These are phyloP conservation scores for Leccinum uliginosum DNA, from an alignment of 768 basidiomycete genomes.

Conservation along the genomic window DNA sequence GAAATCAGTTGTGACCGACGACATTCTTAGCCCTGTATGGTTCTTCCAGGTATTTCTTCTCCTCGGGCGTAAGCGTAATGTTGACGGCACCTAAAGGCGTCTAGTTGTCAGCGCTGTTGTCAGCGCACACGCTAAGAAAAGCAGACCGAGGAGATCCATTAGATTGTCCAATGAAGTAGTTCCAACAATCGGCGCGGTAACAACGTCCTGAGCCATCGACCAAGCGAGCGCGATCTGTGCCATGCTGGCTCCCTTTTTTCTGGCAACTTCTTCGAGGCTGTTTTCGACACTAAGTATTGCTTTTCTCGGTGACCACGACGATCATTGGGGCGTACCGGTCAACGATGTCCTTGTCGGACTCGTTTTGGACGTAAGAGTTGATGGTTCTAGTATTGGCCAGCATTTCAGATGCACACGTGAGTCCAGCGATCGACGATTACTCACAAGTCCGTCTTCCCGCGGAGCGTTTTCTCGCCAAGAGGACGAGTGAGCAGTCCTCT, in stretches of 20 bases:
- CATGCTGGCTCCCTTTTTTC: not conserved
- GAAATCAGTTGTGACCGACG: constrained; percentile 39
- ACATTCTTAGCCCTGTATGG: constrained; percentile 25
- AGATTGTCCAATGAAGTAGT: constrained; percentile 9
- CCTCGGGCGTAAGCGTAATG: constrained; percentile 7
- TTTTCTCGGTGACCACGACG: not conserved
- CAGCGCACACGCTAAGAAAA: not conserved
- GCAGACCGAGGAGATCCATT: constrained; percentile 7
- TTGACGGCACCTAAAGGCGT: not conserved
- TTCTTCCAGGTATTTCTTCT: constrained; percentile 9
- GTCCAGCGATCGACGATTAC: not conserved
- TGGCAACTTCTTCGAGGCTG: constrained; percentile 9
- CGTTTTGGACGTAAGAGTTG: constrained; percentile 7
- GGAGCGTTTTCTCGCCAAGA: constrained; percentile 3
- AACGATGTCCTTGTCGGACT: constrained; percentile 9
- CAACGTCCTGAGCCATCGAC: constrained; percentile 6
- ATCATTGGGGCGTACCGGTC: not conserved
- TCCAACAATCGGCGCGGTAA: constrained; percentile 7
- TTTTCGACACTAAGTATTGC: not conserved
- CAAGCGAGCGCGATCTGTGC: constrained; percentile 3
- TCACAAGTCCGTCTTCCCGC: constrained; percentile 1
- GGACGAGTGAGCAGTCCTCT: constrained; percentile 2
- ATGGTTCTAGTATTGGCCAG: not conserved
- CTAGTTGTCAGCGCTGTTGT: not conserved
- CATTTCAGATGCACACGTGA: not conserved